Evolutionary conservation across 225 moss, liverwort and hornwort genomes (phyloP), one percentile per base, ranked within the genome.

Genomic region (Pseudoscleropodium purum): DNA sequence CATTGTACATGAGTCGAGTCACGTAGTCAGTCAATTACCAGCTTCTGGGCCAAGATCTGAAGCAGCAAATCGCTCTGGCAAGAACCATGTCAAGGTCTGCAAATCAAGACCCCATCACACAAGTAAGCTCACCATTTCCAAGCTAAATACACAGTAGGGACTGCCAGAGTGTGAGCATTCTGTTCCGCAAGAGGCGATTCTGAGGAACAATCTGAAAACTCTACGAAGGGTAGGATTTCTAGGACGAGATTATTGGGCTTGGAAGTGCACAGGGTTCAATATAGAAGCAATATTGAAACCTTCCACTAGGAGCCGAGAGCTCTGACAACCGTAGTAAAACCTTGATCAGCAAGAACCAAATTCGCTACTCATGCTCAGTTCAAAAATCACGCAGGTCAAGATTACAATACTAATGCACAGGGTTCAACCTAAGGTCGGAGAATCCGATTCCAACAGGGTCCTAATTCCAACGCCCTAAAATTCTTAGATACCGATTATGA

Each of bases 31-130:
- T 70, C 47, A 51, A 77, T 66, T 96, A 99, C 99, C 93, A 91
- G 97, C 93, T 95, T 99, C 99, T 61, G 99, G 97, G 30, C 91
- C 95, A 62, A 99, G 96, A 90, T 99, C 97, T 31, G 97, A 99
- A 41, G 95, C 87, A 6, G 97, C 93, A 85, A 99, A 96, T 52
- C 99, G 95, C 92, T 99, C 99, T 75, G 99, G 99, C 88, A 99
- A 80, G 51, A 99, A 96, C 99, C 99, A 99, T 70, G 99, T 99
- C 95, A 97, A 88, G 31, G 97, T 97, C 99, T 99, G 96, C 90
- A 85, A 41, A 65, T 73, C 43, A 85, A 89, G 10, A 18, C 81
- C 83, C 47, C 61, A 45, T 39, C 75, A 64, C n/a, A 60, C 61
- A 56, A 23, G 60, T 84, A 11, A 91, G 77, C 57, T 33, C 89